Evolutionary conservation across 176 grass and related monocot species (phyloP).

Genomic region (Oryza punctata): DNA sequence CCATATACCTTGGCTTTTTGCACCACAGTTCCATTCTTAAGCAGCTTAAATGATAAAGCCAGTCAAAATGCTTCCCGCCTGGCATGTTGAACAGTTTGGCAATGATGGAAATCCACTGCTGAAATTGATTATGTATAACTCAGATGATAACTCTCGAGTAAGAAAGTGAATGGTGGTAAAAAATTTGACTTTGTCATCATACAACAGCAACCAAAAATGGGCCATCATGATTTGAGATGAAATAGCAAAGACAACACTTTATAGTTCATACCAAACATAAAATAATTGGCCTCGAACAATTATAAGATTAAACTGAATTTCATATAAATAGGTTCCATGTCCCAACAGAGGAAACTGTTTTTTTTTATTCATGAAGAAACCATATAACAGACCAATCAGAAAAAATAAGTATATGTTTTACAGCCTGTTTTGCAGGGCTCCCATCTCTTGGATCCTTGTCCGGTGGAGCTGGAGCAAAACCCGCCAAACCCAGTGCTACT

Average conservation of each 20-base stretch:
- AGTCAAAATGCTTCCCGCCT: neutral
- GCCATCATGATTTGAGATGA: neutral
- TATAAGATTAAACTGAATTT: constrained; percentile 3
- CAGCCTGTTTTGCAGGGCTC: no score
- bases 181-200: neutral
- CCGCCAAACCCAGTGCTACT: no score
- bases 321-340: neutral
- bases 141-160: neutral
- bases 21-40: neutral
- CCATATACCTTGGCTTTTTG: neutral
- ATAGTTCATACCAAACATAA: constrained; percentile 7
- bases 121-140: neutral
- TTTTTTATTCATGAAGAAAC: neutral
- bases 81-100: neutral
- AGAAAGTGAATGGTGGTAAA: neutral
- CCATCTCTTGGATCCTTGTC: no score
- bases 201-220: neutral
- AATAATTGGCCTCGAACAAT: neutral
- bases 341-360: neutral
- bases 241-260: constrained; percentile 3
- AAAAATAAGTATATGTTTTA: neutral
- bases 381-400: neutral
- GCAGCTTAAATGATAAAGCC: neutral
- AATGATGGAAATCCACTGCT: neutral
- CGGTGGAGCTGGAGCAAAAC: no score